Evolutionary conservation across 2,329 filamentous ascomycete genomes (phyloP), one percentile per base, ranked within the genome.

Genomic region (Karstenula rhodostoma): DNA sequence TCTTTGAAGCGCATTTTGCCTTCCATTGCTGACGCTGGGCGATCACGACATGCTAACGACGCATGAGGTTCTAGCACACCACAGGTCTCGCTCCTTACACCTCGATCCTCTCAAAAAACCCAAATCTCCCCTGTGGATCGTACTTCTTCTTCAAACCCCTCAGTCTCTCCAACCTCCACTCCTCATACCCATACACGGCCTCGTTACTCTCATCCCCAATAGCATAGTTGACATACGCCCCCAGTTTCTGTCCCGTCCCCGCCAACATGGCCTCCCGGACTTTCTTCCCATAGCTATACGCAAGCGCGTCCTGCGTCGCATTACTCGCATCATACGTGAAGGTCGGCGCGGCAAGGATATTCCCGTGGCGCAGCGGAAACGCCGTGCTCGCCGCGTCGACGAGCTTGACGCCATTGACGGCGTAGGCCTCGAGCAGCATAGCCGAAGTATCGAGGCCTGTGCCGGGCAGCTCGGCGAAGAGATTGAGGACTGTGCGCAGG

Each of bases 161-260:
- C 54, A 79, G 57, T 58, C 65, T 75, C 61, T 73, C 62, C 51
- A 78, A 32, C 32, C 75, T 62, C 75, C 74, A 77, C 8, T 60
- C 10, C 42, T 78, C 74, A 56, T 71, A 69, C 12, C 76, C 77
- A 58, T 79, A 80, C 15, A 76, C 17, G 0, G 61, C 65, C 58
- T 75, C 67, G 3, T 71, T 55, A 23, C 64, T 65, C 42, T 76
- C 73, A n/a, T 72, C 69, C 1, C 70, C 71, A 19, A 60, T 62
- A 2, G 70, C 70, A 57, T 78, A 79, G 54, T 78, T 77, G 7
- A 77, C 66, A 58, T 78, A 79, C 4, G 70, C 65, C 7, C 48
- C 51, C 22, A 64, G 32, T 2, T 47, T 56, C 37, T 59, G 57
- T 0, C 57, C 63, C 13, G 60, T 64, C 2, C 63, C 64, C 13